These are phyloP conservation scores for Albifimbria verrucaria DNA, from an alignment of 2,329 filamentous ascomycete species.

Conservation along the genomic window DNA sequence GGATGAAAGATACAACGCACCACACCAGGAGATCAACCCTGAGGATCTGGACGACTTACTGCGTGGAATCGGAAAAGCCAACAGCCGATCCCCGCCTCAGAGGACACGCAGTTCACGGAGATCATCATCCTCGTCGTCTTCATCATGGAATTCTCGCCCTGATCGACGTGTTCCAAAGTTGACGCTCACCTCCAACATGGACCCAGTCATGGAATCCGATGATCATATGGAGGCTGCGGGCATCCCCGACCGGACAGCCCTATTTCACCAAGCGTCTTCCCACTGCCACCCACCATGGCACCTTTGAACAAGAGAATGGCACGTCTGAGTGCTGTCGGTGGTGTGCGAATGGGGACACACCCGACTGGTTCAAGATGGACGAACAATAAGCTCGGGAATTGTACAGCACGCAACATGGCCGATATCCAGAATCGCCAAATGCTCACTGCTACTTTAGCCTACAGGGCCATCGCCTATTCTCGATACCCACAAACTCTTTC, in stretches of 20 bases:
- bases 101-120: background rate
- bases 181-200: background rate
- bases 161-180: background rate
- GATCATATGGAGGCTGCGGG: slow-evolving; percentile 15
- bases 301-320: slow-evolving; percentile 36
- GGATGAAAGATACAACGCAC: background rate
- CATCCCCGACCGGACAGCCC: slow-evolving; percentile 41
- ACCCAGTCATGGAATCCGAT: background rate
- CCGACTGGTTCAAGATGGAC: background rate
- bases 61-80: background rate
- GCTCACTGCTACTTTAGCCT: too few relatives aligned
- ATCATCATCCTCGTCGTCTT: background rate
- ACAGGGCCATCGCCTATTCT: too few relatives aligned
- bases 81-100: background rate
- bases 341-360: slow-evolving; percentile 17
- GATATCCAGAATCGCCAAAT: too few relatives aligned
- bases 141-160: background rate
- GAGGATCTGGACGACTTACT: background rate
- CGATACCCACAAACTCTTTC: too few relatives aligned
- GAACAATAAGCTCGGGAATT: background rate
- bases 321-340: slow-evolving; percentile 31
- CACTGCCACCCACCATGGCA: slow-evolving; percentile 14
- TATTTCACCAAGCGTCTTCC: slow-evolving; percentile 31
- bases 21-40: background rate
- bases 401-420: too few relatives aligned